Conservation (phyloP, 768 basidiomycete species). For the Tubosaeta sp. region DNA sequence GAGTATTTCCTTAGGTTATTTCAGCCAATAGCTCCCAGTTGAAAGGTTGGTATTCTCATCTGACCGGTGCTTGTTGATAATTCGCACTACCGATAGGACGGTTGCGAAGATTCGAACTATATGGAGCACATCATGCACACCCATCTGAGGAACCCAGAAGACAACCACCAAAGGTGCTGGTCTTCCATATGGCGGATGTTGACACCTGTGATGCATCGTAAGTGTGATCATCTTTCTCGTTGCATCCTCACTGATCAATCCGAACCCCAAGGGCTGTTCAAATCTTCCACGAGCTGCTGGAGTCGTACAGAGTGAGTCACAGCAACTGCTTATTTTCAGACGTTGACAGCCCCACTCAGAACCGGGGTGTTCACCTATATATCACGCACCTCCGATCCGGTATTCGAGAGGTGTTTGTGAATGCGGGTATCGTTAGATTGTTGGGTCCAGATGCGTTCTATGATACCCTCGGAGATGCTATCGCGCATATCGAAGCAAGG, state of each 20-base stretch:
- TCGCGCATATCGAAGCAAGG: slow-evolving; percentile 33
- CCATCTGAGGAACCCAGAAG: slow-evolving; percentile 85
- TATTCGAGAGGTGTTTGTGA: slow-evolving; percentile 37
- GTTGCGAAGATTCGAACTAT: slow-evolving; percentile 80
- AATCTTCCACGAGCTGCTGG: slow-evolving; percentile 74
- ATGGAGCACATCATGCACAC: slow-evolving; percentile 74
- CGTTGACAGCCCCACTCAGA: slow-evolving; percentile 22
- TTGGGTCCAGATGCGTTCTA: slow-evolving; percentile 44
- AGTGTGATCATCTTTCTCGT: slow-evolving; percentile 27
- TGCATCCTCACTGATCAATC: slow-evolving; percentile 2
- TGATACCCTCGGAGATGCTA: slow-evolving; percentile 41
- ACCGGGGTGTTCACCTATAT: slow-evolving; percentile 41
- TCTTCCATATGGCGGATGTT: slow-evolving; percentile 93
- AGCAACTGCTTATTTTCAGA: background rate
- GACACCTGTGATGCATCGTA: slow-evolving; percentile 90
- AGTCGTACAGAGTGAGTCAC: slow-evolving; percentile 64
- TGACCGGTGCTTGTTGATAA: background rate
- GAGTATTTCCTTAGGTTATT: slow-evolving; percentile 1
- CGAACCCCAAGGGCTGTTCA: slow-evolving; percentile 60
- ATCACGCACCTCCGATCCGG: slow-evolving; percentile 41
- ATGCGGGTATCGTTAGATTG: slow-evolving; percentile 40
- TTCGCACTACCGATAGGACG: slow-evolving; percentile 47
- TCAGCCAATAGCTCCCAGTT: slow-evolving; percentile 92
- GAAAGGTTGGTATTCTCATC: slow-evolving; percentile 48
- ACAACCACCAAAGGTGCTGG: slow-evolving; percentile 68